Percentiles rank a stretch among this genome's conserved stretches.
These are phyloP conservation scores for Viola odorata DNA, from an alignment of 345 rosid genomes.

Conservation along the genomic window DNA sequence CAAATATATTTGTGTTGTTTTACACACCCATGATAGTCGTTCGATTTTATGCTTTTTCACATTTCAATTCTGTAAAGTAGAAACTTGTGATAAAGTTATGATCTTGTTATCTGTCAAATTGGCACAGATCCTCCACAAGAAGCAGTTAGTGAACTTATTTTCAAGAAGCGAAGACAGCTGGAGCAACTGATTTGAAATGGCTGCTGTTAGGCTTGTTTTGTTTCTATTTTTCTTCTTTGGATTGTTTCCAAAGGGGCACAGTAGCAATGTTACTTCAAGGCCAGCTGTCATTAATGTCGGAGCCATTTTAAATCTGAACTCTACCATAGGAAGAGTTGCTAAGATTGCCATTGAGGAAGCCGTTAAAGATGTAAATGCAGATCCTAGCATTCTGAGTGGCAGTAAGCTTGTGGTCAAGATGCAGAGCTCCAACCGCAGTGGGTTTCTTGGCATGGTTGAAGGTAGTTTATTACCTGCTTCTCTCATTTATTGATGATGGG, in stretches of 20 bases:
- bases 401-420: constrained; percentile 40
- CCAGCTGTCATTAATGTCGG: constrained; percentile 69
- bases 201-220: constrained; percentile 23
- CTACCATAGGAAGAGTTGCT: constrained; percentile 76
- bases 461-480: constrained; percentile 36
- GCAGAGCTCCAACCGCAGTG: constrained; percentile 71
- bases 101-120: background rate
- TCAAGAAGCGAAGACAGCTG: constrained; percentile 2
- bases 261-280: constrained; percentile 43
- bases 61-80: background rate
- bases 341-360: constrained; percentile 84
- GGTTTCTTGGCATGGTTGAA: constrained; percentile 84
- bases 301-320: constrained; percentile 54
- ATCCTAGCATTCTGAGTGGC: constrained; percentile 55
- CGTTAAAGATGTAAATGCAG: constrained; percentile 76
- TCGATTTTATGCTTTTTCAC: background rate
- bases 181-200: constrained; percentile 31
- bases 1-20: no score
- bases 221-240: constrained; percentile 29
- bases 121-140: no score
- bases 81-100: constrained; percentile 1
- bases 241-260: constrained; percentile 26
- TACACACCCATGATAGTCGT: no score
- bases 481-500: background rate
- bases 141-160: constrained; percentile 8